Conservation (phyloP, 306 rosid species). For the Vigna reflexopilosa region DNA sequence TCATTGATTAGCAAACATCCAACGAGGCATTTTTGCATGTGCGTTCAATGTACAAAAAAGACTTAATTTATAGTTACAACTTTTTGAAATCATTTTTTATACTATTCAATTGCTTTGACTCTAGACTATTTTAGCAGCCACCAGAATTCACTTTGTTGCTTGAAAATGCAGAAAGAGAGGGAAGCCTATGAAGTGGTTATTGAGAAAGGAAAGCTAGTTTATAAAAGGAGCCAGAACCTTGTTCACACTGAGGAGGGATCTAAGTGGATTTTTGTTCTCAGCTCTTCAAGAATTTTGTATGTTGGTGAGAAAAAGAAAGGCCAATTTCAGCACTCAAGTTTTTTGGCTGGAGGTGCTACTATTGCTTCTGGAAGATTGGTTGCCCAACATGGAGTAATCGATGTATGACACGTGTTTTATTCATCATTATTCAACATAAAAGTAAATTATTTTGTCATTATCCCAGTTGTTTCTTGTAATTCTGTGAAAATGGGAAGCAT, state of each 20-base stretch:
- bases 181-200: conserved; percentile 69
- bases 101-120: conserved; percentile 43
- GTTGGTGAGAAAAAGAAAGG: conserved; percentile 85
- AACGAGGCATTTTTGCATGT: conserved; percentile 16
- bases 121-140: conserved; percentile 29
- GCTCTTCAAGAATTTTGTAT: conserved; percentile 69
- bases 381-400: conserved; percentile 64
- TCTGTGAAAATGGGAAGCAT: not conserved
- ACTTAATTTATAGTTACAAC: not conserved
- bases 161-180: conserved; percentile 71
- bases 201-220: conserved; percentile 63
- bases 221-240: conserved; percentile 53
- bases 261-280: conserved; percentile 93
- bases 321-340: conserved; percentile 85
- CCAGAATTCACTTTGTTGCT: conserved; percentile 31
- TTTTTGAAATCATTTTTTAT: not conserved
- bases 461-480: not conserved
- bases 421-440: not conserved
- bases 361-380: conserved; percentile 84
- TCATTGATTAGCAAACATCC: conserved; percentile 19
- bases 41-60: conserved; percentile 36
- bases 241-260: conserved; percentile 67
- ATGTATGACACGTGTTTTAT: conserved; percentile 52
- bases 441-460: not conserved
- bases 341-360: conserved; percentile 87